These are phyloP conservation scores for Prototheca cutis DNA, from an alignment of 163 green algal species.

Conservation along the genomic window DNA sequence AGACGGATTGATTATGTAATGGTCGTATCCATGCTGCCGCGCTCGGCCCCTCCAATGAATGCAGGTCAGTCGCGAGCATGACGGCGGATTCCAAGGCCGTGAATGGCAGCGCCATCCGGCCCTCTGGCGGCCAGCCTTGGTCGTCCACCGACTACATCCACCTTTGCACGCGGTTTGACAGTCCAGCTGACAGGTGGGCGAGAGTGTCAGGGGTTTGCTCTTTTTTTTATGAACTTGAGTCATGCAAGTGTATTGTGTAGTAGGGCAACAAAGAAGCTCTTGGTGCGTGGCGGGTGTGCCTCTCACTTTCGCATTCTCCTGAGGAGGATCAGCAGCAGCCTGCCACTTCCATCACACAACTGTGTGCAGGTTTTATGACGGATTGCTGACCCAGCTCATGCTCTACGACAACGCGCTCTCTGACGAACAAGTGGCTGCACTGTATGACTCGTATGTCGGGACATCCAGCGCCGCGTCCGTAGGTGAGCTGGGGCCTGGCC, in stretches of 20 bases:
- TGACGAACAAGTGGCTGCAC: slow-evolving; percentile 7
- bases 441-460: slow-evolving; percentile 16
- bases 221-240: no score
- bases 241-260: no score
- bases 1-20: no score
- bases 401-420: slow-evolving; percentile 25
- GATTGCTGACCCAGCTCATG: slow-evolving; percentile 27
- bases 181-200: slow-evolving; percentile 4
- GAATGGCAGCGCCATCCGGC: not conserved
- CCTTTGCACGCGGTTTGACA: slow-evolving; percentile 18
- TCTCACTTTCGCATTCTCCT: no score
- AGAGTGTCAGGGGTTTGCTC: not conserved
- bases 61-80: slow-evolving; percentile 3
- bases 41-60: no score
- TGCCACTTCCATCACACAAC: no score
- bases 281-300: no score
- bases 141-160: slow-evolving; percentile 9
- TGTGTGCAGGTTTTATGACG: slow-evolving; percentile 32
- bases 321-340: no score
- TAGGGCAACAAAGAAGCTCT: no score
- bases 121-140: slow-evolving; percentile 23
- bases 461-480: no score
- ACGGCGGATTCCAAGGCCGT: not conserved
- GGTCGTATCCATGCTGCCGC: no score
- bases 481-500: no score